phyloP scores from a whole-genome alignment of 768 basidiomycete genomes.

The Mycena indigotica region DNA sequence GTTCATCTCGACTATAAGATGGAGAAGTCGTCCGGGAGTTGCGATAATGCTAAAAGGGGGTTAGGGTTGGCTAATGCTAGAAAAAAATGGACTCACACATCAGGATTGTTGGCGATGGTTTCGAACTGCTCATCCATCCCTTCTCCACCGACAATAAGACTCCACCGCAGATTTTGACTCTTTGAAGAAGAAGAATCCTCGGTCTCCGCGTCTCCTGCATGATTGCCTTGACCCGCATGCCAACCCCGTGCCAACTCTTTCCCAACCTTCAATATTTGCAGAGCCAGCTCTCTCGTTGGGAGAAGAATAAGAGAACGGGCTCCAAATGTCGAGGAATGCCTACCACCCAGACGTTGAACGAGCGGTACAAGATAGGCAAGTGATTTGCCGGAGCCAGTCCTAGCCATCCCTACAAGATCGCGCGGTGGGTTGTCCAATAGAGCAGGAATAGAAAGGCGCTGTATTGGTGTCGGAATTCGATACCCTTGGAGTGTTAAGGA shows the following conservation, averaged over 20 bases:
- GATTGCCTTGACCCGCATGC: slow-evolving; percentile 58
- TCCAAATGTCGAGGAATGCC: slow-evolving; percentile 79
- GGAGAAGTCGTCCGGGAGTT: slow-evolving; percentile 96
- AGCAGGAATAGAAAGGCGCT: slow-evolving; percentile 84
- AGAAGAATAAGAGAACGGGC: slow-evolving; percentile 86
- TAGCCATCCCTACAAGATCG: slow-evolving; percentile 97
- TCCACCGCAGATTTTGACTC: slow-evolving; percentile 78
- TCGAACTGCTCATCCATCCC: slow-evolving; percentile 95
- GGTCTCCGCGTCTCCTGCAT: slow-evolving; percentile 70
- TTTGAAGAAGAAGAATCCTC: slow-evolving; percentile 57
- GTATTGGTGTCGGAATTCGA: slow-evolving; percentile 94
- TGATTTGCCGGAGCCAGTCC: slow-evolving; percentile 97
- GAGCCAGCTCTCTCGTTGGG: slow-evolving; percentile 90
- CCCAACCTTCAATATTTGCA: slow-evolving; percentile 92
- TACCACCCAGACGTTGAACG: slow-evolving; percentile 79
- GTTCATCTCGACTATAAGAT: slow-evolving; percentile 96
- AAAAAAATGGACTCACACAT: slow-evolving; percentile 67
- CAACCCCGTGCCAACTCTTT: slow-evolving; percentile 91
- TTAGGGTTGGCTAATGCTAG: slow-evolving; percentile 6
- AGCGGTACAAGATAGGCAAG: slow-evolving; percentile 95
- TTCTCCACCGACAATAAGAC: slow-evolving; percentile 94
- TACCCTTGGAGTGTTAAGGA: slow-evolving; percentile 91
- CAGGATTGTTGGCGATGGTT: slow-evolving; percentile 91
- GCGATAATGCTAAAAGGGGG: slow-evolving; percentile 83
- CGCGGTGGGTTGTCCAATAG: slow-evolving; percentile 82